These are phyloP conservation scores for Cryptococcus sp. DNA, from an alignment of 1,284 basidiomycete genomes.

Conservation along the genomic window DNA sequence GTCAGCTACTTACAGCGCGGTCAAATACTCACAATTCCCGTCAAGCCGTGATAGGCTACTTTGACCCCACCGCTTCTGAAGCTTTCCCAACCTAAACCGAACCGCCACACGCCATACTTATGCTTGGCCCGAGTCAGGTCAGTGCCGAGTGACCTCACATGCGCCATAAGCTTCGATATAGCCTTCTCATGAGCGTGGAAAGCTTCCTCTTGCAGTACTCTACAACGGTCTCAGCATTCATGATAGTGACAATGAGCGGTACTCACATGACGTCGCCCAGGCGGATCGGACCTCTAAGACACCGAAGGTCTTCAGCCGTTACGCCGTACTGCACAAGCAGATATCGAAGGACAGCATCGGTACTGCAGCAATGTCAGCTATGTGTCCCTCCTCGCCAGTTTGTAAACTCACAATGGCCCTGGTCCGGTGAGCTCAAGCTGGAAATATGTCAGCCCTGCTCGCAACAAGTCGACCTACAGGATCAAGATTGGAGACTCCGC, in stretches of 20 bases:
- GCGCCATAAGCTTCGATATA: conserved; percentile 8
- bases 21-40: conserved; percentile 18
- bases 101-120: conserved; percentile 19
- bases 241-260: not conserved
- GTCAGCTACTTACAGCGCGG: no score
- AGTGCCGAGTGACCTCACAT: conserved; percentile 9
- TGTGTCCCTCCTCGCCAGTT: not conserved
- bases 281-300: conserved; percentile 25
- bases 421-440: conserved; percentile 36
- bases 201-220: conserved; percentile 27
- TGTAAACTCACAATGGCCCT: conserved; percentile 28
- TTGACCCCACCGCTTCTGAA: conserved; percentile 24
- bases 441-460: not conserved
- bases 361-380: conserved; percentile 13
- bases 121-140: conserved; percentile 3
- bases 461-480: conserved; percentile 5
- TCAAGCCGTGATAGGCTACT: conserved; percentile 25
- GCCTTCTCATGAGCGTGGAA: conserved; percentile 21
- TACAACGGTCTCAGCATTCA: not conserved
- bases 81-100: conserved; percentile 16
- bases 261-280: conserved; percentile 45
- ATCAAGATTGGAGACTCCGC: conserved; percentile 4
- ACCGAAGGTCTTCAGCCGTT: conserved; percentile 29
- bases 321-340: conserved; percentile 42
- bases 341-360: conserved; percentile 41